These are phyloP conservation scores for Cladorrhinum sp. DNA, from an alignment of 2,329 filamentous ascomycete genomes.

Conservation along the genomic window DNA sequence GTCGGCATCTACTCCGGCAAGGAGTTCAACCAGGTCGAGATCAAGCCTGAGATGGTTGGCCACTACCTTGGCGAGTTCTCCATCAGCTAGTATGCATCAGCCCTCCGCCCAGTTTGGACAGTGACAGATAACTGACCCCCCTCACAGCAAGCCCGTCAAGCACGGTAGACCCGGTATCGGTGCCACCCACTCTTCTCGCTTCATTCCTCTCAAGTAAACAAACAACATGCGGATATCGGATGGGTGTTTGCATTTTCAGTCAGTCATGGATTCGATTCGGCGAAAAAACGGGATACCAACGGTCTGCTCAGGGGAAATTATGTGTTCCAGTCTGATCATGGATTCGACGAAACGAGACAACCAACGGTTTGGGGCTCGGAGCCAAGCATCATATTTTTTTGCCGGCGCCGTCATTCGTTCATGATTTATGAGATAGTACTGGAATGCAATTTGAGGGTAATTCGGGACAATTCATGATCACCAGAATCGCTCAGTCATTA, in stretches of 20 bases:
- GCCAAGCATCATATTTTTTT: slow-evolving; percentile 16
- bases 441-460: not conserved
- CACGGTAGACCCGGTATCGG: slow-evolving; percentile 99
- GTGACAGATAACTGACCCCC: slow-evolving; percentile 46
- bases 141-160: slow-evolving; percentile 93
- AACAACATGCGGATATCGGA: slow-evolving; percentile 34
- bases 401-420: slow-evolving; percentile 28
- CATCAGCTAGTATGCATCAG: slow-evolving; percentile 87
- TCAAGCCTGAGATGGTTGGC: slow-evolving; percentile 99
- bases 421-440: slow-evolving; percentile 26
- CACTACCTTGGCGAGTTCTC: slow-evolving; percentile 99
- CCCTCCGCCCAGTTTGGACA: not conserved
- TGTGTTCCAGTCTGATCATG: slow-evolving; percentile 1
- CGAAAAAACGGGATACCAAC: not conserved
- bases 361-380: not conserved
- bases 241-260: slow-evolving; percentile 28
- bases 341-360: not conserved
- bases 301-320: slow-evolving; percentile 42
- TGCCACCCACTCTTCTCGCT: slow-evolving; percentile 99
- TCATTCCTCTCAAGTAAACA: slow-evolving; percentile 99
- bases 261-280: slow-evolving; percentile 31
- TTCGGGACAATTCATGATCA: not conserved
- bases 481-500: not conserved
- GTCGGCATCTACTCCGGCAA: slow-evolving; percentile 99
- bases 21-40: slow-evolving; percentile 99